These are phyloP conservation scores for Castanea crenata DNA, from an alignment of 306 rosid genomes.

Conservation along the genomic window DNA sequence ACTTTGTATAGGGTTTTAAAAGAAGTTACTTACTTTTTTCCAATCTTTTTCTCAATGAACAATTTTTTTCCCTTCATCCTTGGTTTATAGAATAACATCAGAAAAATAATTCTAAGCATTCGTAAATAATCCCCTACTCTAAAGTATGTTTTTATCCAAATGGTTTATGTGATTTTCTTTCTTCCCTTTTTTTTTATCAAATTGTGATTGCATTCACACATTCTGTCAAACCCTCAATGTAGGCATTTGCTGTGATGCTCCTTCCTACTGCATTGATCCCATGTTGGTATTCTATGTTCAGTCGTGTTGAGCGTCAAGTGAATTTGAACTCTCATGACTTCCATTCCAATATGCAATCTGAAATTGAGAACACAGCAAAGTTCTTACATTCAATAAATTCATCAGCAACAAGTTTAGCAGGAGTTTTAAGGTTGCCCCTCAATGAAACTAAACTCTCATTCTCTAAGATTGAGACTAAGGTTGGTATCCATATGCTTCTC, in stretches of 20 bases:
- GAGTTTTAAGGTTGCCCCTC: neutral
- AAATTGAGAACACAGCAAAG: slow-evolving; percentile 4
- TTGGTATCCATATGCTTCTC: neutral
- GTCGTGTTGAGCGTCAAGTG: slow-evolving; percentile 2
- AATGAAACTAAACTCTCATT: slow-evolving; percentile 4
- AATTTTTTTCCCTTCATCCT: no score
- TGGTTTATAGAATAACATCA: no score
- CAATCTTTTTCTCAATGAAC: no score
- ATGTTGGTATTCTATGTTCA: slow-evolving; percentile 9
- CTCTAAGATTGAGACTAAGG: slow-evolving; percentile 15
- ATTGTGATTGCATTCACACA: no score
- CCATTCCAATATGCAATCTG: neutral
- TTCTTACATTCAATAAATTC: slow-evolving; percentile 8
- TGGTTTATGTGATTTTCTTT: no score
- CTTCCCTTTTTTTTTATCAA: no score
- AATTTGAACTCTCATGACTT: neutral
- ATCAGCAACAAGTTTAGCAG: neutral
- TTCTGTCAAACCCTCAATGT: no score
- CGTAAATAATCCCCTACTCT: no score
- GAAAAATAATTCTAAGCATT: no score
- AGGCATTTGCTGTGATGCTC: neutral
- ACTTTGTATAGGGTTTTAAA: no score
- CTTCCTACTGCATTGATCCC: slow-evolving; percentile 19
- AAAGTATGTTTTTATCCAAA: no score
- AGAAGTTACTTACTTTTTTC: no score